phyloP scores from a whole-genome alignment of 2,329 filamentous ascomycete species.

The Aspergillus arachidicola region DNA sequence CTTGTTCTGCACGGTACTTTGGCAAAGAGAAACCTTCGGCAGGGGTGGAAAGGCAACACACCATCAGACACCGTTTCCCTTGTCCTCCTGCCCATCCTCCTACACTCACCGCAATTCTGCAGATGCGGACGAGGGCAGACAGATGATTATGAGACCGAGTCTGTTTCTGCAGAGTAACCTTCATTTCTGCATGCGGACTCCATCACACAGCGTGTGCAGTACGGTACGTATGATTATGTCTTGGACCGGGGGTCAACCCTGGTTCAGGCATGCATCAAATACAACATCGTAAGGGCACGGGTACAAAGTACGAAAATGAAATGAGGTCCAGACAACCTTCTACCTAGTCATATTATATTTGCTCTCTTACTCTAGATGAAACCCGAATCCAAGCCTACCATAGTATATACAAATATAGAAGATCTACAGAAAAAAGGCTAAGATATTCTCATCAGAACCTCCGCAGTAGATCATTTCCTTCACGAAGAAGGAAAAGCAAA shows the following conservation, averaged over 20 bases:
- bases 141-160: background rate
- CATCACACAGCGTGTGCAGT: background rate
- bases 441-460: background rate
- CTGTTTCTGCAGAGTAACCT: slow-evolving; percentile 1
- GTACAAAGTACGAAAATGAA: background rate
- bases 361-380: background rate
- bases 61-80: background rate
- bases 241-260: background rate
- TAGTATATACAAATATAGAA: background rate
- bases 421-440: background rate
- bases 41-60: background rate
- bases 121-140: background rate
- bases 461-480: background rate
- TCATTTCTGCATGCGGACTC: background rate
- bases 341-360: background rate
- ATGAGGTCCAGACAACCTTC: background rate
- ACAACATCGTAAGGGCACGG: background rate
- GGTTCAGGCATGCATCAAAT: background rate
- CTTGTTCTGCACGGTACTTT: background rate
- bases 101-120: slow-evolving; percentile 2
- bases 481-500: background rate
- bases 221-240: background rate
- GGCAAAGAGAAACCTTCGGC: background rate
- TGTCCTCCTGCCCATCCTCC: background rate
- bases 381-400: background rate